phyloP scores from a whole-genome alignment of 1,284 basidiomycete species.

The Leccinum subspadiceum region DNA sequence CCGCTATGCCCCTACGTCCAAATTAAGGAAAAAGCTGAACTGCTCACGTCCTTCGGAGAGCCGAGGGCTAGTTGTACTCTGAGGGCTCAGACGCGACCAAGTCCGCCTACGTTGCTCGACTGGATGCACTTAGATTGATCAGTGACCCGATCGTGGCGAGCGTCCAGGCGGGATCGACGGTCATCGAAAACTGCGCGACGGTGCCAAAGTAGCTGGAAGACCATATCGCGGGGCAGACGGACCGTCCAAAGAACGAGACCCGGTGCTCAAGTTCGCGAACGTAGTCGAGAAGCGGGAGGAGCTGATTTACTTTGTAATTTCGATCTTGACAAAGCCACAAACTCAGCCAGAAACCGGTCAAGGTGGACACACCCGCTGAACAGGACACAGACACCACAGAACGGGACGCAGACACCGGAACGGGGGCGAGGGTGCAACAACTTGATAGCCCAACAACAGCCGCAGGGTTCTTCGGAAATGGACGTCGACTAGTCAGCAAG shows the following conservation, averaged over 20 bases:
- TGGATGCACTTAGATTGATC: slow-evolving; percentile 77
- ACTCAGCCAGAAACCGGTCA: slow-evolving; percentile 62
- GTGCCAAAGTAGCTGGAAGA: slow-evolving; percentile 94
- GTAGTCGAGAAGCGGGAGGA: slow-evolving; percentile 89
- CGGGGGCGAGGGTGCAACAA: slow-evolving; percentile 35
- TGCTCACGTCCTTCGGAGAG: slow-evolving; percentile 69
- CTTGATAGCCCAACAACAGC: slow-evolving; percentile 12
- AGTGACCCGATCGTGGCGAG: slow-evolving; percentile 83
- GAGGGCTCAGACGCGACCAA: slow-evolving; percentile 95
- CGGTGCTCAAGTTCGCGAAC: slow-evolving; percentile 76
- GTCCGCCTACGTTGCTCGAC: slow-evolving; percentile 80
- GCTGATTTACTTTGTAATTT: slow-evolving; percentile 79
- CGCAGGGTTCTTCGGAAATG: slow-evolving; percentile 68
- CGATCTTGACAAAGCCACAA: slow-evolving; percentile 84
- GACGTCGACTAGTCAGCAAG: slow-evolving; percentile 64
- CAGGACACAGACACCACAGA: slow-evolving; percentile 62
- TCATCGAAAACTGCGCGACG: slow-evolving; percentile 80
- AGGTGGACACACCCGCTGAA: slow-evolving; percentile 46
- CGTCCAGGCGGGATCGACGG: slow-evolving; percentile 69
- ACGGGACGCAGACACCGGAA: slow-evolving; percentile 55
- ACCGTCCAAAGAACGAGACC: slow-evolving; percentile 86
- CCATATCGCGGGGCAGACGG: slow-evolving; percentile 79
- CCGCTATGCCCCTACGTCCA: slow-evolving; percentile 77
- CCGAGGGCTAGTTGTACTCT: slow-evolving; percentile 94
- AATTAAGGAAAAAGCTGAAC: slow-evolving; percentile 60